These are phyloP conservation scores for Saccharomyces hybrid DNA, from an alignment of 1,139 yeast genomes.

Conservation along the genomic window DNA sequence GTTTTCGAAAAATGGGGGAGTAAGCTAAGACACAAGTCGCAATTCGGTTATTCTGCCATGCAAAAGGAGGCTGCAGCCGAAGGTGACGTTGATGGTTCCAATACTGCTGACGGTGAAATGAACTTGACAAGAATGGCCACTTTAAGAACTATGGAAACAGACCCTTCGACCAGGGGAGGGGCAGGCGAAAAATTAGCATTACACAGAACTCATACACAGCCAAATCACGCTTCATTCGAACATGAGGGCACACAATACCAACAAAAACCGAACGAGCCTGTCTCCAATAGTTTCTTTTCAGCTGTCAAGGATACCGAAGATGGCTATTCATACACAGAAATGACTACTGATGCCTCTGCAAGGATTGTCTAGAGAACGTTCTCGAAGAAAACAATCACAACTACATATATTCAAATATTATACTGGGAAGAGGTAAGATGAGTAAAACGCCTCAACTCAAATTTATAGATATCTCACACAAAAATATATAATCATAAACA, in stretches of 20 bases:
- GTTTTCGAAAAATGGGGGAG: constrained; percentile 50
- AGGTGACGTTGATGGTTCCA: not conserved
- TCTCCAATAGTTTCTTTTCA: constrained; percentile 4
- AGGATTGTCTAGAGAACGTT: constrained; percentile 1
- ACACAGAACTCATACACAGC: not conserved
- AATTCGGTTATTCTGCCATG: constrained; percentile 51
- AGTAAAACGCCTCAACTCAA: not conserved
- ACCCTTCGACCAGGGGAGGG: not conserved
- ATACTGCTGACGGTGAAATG: constrained; percentile 6
- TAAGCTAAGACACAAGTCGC: constrained; percentile 43
- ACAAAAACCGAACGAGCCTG: not conserved
- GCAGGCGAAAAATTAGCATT: not conserved
- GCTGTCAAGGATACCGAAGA: constrained; percentile 5
- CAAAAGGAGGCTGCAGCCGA: constrained; percentile 5
- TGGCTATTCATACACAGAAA: not conserved
- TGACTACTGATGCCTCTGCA: not conserved
- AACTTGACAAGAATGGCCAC: constrained; percentile 11
- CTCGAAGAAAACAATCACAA: not conserved
- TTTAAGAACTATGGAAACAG: constrained; percentile 12
- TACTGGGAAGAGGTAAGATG: not conserved
- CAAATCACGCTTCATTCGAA: not conserved
- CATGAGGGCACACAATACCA: not conserved
- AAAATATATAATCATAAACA: not conserved
- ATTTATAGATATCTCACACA: not conserved
- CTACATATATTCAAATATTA: not conserved